Conservation (phyloP, 129 eudicot species). For the Flaveria sonorensis region DNA sequence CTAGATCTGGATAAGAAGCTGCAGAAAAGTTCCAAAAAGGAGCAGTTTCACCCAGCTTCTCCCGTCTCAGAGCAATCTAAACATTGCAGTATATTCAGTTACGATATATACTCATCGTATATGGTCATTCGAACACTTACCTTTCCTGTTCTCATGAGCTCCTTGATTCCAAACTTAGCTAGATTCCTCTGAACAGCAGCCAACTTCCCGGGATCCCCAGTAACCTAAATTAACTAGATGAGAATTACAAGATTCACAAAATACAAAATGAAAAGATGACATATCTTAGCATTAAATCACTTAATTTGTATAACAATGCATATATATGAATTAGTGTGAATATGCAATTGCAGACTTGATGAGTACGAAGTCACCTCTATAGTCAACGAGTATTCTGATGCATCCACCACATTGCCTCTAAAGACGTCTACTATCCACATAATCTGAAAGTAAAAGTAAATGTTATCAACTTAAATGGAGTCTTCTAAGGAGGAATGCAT, state of each 20-base stretch:
- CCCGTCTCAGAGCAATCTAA: conserved; percentile 87
- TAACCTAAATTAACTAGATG: conserved; percentile 56
- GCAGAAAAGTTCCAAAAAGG: conserved; percentile 95
- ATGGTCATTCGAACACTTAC: conserved; percentile 36
- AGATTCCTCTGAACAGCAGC: conserved; percentile 79
- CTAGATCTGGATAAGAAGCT: conserved; percentile 97
- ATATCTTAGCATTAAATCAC: not conserved
- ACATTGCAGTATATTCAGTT: conserved; percentile 27
- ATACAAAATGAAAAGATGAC: not conserved
- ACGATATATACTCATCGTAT: not conserved
- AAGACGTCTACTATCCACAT: conserved; percentile 91
- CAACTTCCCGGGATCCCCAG: conserved; percentile 99
- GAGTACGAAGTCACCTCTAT: conserved; percentile 62
- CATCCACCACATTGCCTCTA: conserved; percentile 78
- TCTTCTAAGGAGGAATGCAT: not conserved
- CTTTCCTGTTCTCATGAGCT: conserved; percentile 94
- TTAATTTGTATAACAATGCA: not conserved
- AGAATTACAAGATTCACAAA: not conserved
- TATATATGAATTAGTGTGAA: not conserved
- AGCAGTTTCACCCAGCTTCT: conserved; percentile 86
- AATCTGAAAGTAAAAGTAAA: conserved; percentile 51
- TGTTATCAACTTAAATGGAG: conserved; percentile 20
- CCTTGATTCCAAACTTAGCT: conserved; percentile 78
- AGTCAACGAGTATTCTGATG: conserved; percentile 66
- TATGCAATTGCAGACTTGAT: conserved; percentile 22